Base-by-base conservation (phyloP, 2,329 filamentous ascomycete genomes). In the Elsinoe batatas region DNA sequence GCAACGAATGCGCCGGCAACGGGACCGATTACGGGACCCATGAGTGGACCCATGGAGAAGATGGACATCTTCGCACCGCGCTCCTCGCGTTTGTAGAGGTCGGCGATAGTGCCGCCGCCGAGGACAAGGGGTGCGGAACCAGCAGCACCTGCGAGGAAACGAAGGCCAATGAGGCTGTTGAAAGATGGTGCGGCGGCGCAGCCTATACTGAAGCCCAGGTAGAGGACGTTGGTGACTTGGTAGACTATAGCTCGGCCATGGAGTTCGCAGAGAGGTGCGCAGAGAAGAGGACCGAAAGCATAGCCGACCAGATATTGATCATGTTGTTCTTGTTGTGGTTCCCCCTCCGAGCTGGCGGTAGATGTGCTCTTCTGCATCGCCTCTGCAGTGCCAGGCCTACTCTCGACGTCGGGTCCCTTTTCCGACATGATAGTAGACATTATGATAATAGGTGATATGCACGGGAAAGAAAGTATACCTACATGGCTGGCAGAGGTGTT, bases 1-100 rank as follows among this genome's bases (percentile, higher is more conserved):
- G 71, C 71, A 0, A 81, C 65, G 54, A 76, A 80, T 0, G 74
- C 77, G 3, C 79, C 78, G 30, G 74, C 74, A 2, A 81, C 68
- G 4, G 73, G 73, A 0, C 70, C 75, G 44, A 74, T 59, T 42
- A 75, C 65, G 0, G 72, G 71, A 3, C 69, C 68, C 53, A 72
- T 61, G 5, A 74, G 58, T 6, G 70, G 71, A 1, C 61, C 71
- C 42, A 75, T 61, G 3, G 65, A 68, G 67, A 71, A 77, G 11
- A 74, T 65, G 1, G 69, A 64, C 59, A 73, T 75, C 13, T 71
- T 74, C 54, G 64, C 61, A 1, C 73, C 75, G n/a, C 76, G 68
- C 53, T 72, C 61, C 32, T 75, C 69, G 6, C 65, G 63, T 2
- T 64, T 62, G 59, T 76, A 73, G 17, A 75, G 58, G 57, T 77